Base-by-base conservation (phyloP, 352 stramenopile genomes). In the Globisporangium heterothallicum region DNA sequence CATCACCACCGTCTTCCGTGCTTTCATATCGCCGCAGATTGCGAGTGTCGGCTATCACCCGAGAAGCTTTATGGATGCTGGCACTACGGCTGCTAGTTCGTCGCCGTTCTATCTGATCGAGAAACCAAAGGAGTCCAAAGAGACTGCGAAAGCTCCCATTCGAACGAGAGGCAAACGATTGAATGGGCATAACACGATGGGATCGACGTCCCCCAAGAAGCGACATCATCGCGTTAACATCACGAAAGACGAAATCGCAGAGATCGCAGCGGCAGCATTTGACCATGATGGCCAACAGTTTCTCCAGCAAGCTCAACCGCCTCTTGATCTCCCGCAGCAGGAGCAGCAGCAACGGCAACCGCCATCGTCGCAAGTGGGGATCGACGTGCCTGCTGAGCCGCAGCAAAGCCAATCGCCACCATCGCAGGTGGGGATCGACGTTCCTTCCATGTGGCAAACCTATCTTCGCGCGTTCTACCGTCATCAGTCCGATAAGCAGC, bases 1-100 rank as follows among this genome's bases (percentile, higher is more conserved):
- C 12, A 53, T 61, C 21, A 53, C 62, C 2, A 81, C 72, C 0
- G 58, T 86, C 5, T 86, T 82, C 42, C 57, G 66, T 30, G 64
- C 70, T 2, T 47, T 86, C 21, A 53, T 86, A 6, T 44, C 58
- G 16, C 70, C 67, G 21, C 64, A 78, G 49, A 72, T 87, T 7
- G 76, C 58, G 27, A 66, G 56, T 9, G 60, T 69, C 16, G 68
- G 63, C 14, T 85, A 73, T 46, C 68, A 69, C 30, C 73, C 73
- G 18, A 62, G 68, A 29, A 47, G 63, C 34, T 49, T 64, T 35
- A 58, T 72, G 53, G n/a, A 19, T 21, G 49, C 18, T 21, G 30
- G 45, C 16, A 4, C 14, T 24, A 3, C 26, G 9, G 38, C 9
- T 21, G 18, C 7, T 27, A 29, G 10, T 13, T 30, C 0, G 6